These are phyloP conservation scores for Agaricus blazei DNA, from an alignment of 768 basidiomycete species.

Conservation along the genomic window DNA sequence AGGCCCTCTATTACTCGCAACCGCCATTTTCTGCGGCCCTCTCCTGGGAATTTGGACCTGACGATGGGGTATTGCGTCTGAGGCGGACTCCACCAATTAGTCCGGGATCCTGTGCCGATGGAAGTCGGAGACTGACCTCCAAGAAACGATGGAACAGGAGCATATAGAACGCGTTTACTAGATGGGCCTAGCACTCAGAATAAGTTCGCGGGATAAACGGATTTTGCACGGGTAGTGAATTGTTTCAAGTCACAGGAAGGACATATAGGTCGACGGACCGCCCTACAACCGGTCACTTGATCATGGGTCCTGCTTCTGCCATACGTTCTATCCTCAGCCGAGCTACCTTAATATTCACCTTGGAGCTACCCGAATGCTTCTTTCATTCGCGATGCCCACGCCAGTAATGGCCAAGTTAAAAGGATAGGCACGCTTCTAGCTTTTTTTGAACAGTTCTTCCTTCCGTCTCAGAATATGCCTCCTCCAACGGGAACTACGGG, in stretches of 20 bases:
- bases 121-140: background rate
- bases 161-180: background rate
- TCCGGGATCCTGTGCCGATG: background rate
- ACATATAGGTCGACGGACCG: too few relatives aligned
- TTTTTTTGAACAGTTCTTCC: background rate
- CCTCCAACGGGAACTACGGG: constrained; percentile 38
- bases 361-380: too few relatives aligned
- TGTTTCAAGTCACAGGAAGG: too few relatives aligned
- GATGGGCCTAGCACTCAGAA: background rate
- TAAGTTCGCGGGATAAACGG: background rate
- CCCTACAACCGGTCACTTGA: too few relatives aligned
- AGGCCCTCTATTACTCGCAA: constrained; percentile 47
- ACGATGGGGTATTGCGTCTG: constrained; percentile 33
- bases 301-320: too few relatives aligned
- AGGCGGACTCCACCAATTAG: background rate
- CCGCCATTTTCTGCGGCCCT: constrained; percentile 54
- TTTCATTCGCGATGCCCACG: background rate
- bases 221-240: too few relatives aligned
- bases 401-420: background rate
- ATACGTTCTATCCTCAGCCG: too few relatives aligned
- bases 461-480: constrained; percentile 16
- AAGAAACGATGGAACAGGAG: background rate
- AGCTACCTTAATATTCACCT: too few relatives aligned
- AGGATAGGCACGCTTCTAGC: background rate
- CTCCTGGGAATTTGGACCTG: constrained; percentile 40